Percentiles rank a stretch among this genome's conserved stretches.
phyloP scores from a whole-genome alignment of 1,284 basidiomycete genomes.

The Filobasidium uniguttulatum region DNA sequence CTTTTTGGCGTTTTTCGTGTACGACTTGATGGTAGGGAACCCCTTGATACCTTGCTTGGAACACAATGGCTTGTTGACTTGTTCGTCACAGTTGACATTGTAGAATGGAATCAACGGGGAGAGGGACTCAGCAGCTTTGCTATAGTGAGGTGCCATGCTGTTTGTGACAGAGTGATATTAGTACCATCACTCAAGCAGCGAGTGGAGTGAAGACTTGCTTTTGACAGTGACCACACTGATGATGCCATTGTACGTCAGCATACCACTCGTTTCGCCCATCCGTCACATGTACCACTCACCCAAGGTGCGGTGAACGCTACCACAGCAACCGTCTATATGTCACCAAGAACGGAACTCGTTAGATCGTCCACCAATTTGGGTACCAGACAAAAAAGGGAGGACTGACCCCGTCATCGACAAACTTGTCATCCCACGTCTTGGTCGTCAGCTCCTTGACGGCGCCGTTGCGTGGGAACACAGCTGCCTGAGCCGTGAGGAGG shows the following conservation, averaged over 20 bases:
- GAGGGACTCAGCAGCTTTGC: constrained; percentile 63
- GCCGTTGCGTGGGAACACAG: constrained; percentile 11
- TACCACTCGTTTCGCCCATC: not conserved
- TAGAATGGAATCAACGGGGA: constrained; percentile 75
- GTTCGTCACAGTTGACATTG: constrained; percentile 81
- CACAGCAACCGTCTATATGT: constrained; percentile 6
- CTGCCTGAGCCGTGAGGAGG: constrained; percentile 6
- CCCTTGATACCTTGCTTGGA: constrained; percentile 74
- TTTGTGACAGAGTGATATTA: not conserved
- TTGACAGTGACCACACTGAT: constrained; percentile 56
- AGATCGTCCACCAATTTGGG: not conserved
- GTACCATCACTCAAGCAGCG: not conserved
- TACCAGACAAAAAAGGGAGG: not conserved
- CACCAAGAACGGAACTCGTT: not conserved
- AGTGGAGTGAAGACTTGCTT: constrained; percentile 41
- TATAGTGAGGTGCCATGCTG: constrained; percentile 52
- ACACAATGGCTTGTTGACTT: constrained; percentile 66
- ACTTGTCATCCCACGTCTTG: constrained; percentile 12
- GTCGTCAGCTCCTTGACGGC: constrained; percentile 6
- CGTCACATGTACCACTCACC: not conserved
- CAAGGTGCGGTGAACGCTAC: constrained; percentile 13
- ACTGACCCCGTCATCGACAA: constrained; percentile 12
- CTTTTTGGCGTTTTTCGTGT: constrained; percentile 59
- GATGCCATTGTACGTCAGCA: not conserved
- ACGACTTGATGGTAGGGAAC: constrained; percentile 84